Evolutionary conservation across 768 basidiomycete genomes (phyloP).

Genomic region (Grammothele lineata): DNA sequence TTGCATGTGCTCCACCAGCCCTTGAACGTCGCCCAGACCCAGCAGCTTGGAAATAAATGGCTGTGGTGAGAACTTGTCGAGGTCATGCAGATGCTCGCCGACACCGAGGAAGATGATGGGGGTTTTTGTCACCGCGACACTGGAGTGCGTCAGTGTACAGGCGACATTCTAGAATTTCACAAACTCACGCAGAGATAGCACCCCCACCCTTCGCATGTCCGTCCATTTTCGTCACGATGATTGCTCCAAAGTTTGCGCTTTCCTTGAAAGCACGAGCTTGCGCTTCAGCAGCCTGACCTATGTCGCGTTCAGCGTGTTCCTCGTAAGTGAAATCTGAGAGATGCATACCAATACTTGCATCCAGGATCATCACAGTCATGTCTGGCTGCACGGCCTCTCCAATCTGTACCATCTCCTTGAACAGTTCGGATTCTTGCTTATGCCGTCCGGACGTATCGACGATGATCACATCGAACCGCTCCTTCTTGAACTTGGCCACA

Average conservation of each 20-base stretch:
- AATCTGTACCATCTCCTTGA: constrained; percentile 98
- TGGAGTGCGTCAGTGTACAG: constrained; percentile 26
- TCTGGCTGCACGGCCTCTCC: constrained; percentile 89
- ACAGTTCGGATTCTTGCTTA: constrained; percentile 94
- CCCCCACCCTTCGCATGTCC: constrained; percentile 99
- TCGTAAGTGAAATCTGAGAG: too few species aligned
- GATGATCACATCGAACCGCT: constrained; percentile 97
- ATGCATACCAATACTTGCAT: constrained; percentile 86
- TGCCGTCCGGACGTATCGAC: constrained; percentile 98
- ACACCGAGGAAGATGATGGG: constrained; percentile 98
- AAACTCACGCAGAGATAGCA: constrained; percentile 92
- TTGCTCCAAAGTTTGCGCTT: constrained; percentile 94
- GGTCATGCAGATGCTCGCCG: constrained; percentile 95
- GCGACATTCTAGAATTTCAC: neutral
- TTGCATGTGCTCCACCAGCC: constrained; percentile 98
- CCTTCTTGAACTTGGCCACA: constrained; percentile 96
- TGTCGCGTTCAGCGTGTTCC: too few species aligned
- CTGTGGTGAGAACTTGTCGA: constrained; percentile 92
- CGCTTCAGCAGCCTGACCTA: constrained; percentile 94
- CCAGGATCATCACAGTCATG: constrained; percentile 93
- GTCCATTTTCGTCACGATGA: constrained; percentile 99
- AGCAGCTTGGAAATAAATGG: constrained; percentile 97
- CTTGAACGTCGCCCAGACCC: constrained; percentile 94
- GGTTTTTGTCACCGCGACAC: constrained; percentile 97
- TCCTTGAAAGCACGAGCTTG: constrained; percentile 98